These are phyloP conservation scores for Ascomycota sp. DNA, from an alignment of 2,329 filamentous ascomycete species.

Conservation along the genomic window DNA sequence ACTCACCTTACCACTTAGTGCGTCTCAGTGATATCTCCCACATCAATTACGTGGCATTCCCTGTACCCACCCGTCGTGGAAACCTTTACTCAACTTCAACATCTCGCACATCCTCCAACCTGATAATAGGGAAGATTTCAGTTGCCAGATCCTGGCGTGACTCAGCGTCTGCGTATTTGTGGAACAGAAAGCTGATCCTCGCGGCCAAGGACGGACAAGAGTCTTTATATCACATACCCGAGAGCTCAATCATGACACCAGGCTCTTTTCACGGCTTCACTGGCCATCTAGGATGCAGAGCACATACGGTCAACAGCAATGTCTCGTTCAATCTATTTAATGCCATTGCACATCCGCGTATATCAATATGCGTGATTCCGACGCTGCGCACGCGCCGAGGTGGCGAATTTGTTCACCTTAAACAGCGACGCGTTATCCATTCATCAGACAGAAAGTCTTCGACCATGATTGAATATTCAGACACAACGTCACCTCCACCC, in stretches of 20 bases:
- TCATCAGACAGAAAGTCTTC: conserved; percentile 16
- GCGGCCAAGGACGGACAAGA: no score
- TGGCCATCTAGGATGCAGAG: conserved; percentile 3
- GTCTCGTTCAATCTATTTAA: background rate
- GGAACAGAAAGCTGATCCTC: no score
- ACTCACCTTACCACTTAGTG: no score
- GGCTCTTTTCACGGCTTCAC: conserved; percentile 6
- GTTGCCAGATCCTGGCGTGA: no score
- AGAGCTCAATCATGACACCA: conserved; percentile 6
- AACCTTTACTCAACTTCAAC: no score
- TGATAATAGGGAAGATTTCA: no score
- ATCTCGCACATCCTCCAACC: no score
- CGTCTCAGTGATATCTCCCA: no score
- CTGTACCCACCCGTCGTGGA: no score
- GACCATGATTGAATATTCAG: conserved; percentile 11
- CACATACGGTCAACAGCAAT: background rate
- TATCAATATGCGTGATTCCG: no score
- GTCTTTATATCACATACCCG: background rate
- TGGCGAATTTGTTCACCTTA: background rate
- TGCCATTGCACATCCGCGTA: background rate
- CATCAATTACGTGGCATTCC: no score
- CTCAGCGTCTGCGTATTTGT: no score
- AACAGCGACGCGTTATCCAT: conserved; percentile 12
- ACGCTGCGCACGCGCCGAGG: background rate
- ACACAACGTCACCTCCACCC: conserved; percentile 11